Base-by-base conservation (phyloP, 225 moss, liverwort and hornwort genomes). In the Neckera pumila region DNA sequence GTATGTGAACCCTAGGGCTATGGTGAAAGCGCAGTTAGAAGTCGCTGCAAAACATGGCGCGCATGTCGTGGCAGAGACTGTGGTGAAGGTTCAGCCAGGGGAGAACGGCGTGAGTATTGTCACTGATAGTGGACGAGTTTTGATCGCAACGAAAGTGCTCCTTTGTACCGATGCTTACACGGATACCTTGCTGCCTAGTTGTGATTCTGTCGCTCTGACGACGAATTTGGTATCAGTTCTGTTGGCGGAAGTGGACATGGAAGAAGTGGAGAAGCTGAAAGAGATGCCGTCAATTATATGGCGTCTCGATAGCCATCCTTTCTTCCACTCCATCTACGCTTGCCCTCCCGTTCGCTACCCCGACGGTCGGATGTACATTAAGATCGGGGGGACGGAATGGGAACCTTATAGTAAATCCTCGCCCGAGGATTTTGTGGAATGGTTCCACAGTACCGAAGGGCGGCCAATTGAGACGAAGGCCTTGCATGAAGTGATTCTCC, bases 221-320 rank as follows among this genome's bases (percentile, higher is more conserved):
- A 94, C 97, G 51, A 18, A 86, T 2, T 90, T 93, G 36, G 97
- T 93, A 69, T 91, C 94, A 1, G 91, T 96, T 54, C 14, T 97
- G 85, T 78, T 98, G 72, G 95, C 96, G 40, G 96, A 98, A 88
- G 90, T 96, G 84, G 79, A 93, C 19, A 51, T 26, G n/a, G 86
- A 85, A 40, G 95, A 97, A 58, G 93, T 74, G 89, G 88, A 87
- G 86, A 93, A 91, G 77, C 84, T 98, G 88, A 90, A 88, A 66
- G 84, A 84, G 57, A 97, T 97, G 97, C 97, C 98, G 23, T 96
- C 98, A 6, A 88, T 98, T 36, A 96, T 98, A 79, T 98, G 98
- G 97, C 95, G 95, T 60, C 90, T 97, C 61, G 45, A 70, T 5
- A 82, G 72, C 45, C 93, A 97, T 60, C 89, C 90, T 49, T 72